These are phyloP conservation scores for Umbelopsis ramanniana DNA, from an alignment of 192 early-diverging fungal genomes.

Conservation along the genomic window DNA sequence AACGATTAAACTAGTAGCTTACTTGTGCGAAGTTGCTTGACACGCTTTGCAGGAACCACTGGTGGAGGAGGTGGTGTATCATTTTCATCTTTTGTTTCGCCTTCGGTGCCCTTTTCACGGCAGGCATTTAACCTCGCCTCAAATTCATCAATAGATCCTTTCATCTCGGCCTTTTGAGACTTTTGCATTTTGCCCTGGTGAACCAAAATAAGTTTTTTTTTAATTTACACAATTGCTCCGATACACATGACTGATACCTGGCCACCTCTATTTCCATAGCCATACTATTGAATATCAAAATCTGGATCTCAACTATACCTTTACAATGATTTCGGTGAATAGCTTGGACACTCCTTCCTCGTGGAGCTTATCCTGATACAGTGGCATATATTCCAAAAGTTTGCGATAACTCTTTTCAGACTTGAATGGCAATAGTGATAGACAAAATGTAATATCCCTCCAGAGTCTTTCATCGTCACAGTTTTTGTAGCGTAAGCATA, in stretches of 20 bases:
- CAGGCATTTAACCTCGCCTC: slow-evolving; percentile 68
- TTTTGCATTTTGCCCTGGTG: slow-evolving; percentile 62
- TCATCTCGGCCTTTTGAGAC: slow-evolving; percentile 76
- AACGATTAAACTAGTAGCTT: slow-evolving; percentile 2
- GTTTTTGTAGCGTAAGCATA: slow-evolving; percentile 92
- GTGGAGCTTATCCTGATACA: slow-evolving; percentile 92
- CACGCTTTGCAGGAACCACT: slow-evolving; percentile 2
- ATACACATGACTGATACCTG: neutral
- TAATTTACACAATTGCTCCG: neutral
- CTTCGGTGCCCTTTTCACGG: slow-evolving; percentile 12
- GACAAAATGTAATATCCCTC: slow-evolving; percentile 93
- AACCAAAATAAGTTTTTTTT: neutral
- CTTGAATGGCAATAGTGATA: slow-evolving; percentile 88
- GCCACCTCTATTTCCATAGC: neutral
- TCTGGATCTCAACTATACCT: slow-evolving; percentile 52
- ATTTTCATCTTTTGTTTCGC: slow-evolving; percentile 2
- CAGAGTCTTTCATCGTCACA: slow-evolving; percentile 78
- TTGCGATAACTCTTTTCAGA: slow-evolving; percentile 86
- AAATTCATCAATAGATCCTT: slow-evolving; percentile 84
- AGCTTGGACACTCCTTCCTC: slow-evolving; percentile 84
- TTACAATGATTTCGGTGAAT: slow-evolving; percentile 84
- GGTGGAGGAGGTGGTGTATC: neutral
- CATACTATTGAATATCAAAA: neutral
- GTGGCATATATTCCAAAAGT: slow-evolving; percentile 80
- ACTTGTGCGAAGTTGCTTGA: slow-evolving; percentile 3